Base-by-base conservation (phyloP, 1,284 basidiomycete species). In the Grifola frondosa region DNA sequence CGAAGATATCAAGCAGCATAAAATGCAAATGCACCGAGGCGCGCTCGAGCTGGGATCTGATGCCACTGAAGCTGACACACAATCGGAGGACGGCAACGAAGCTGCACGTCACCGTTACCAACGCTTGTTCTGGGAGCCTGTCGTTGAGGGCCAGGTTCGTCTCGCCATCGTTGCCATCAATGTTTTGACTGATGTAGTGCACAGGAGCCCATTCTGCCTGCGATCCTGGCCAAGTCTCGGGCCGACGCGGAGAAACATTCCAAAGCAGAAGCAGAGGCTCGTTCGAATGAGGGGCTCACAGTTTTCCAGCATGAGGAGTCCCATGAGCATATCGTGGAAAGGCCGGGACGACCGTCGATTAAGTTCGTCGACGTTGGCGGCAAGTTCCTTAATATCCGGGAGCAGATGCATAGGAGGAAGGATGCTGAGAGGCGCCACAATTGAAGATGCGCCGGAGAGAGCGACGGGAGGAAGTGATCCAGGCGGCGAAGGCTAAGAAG, bases 61-160 rank as follows among this genome's bases (percentile, higher is more conserved):
- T 47, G 71, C 73, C 13, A 67, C 70, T 4, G 71, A 77, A 53
- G 82, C 83, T 1, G 86, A 89, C 56, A 58, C 65, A 24, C 70
- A 84, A 40, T 70, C 82, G 50, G 69, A 67, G 7, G 77, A 80
- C 51, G 70, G 73, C 6, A 74, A 78, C 48, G 74, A 82, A 49
- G 68, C 66, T 43, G 75, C 75, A 26, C 76, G 82, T 23, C 74
- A 79, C 48, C 75, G 83, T 12, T 88, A 88, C 57, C 78, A 84
- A 52, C 74, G 81, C 26, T 65, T 79, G 39, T 88, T 84, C 62
- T 89, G 85, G 84, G 86, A 89, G 60, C 77, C 81, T 33, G 73
- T 81, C 23, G 70, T 71, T 11, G 86, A 88, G 53, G 76, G 75
- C 49, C 63, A 76, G 61, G 86, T 86, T 57, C 31, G 79, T 68